Base-by-base conservation (phyloP, 495 filamentous ascomycete genomes). In the Pyronema domesticum region DNA sequence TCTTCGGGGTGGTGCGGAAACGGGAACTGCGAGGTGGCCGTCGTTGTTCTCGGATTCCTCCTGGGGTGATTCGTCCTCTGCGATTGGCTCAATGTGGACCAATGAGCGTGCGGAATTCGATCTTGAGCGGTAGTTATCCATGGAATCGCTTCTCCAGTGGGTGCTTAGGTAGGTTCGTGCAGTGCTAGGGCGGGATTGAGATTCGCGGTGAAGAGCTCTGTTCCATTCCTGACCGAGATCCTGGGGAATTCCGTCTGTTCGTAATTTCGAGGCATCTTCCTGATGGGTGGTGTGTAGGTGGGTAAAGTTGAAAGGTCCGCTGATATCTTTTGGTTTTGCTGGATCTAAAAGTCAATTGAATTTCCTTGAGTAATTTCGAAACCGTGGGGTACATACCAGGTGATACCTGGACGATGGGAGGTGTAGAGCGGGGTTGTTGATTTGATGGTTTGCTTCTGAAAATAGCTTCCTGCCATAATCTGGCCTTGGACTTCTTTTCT, bases 241-340 rank as follows among this genome's bases (percentile, higher is more conserved):
- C 30, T 39, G 10, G 13, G 18, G 19, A 33, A 14, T 23, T n/a
- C 19, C 48, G n/a, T 46, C 18, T 8, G 8, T 8, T 33, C 48
- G 47, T 43, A 53, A 7, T 17, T 23, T 18, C 37, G 51, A 53
- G 45, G 60, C 61, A 37, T 62, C 57, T n/a, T 46, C 47, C 13
- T 59, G 64, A 33, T 65, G 62, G 36, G 52, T 48, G 48, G 65
- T 62, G 7, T 56, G 56, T 39, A 65, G 42, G 30, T 65, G 63
- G 14, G 55, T 60, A 56, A 65, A 65, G 55, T 65, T 59, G 57
- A 62, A 65, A 34, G 63, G 63, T 46, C 61, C 46, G 48, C 63
- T 65, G 18, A 65, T 65, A 17, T 23, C 46, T 53, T 63, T 64
- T 15, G 56, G 60, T 54, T 49, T 57, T 52, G 53, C 61, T 64